Base-by-base conservation (phyloP, 805 yeast species). In the Nakazawaea molendinolei region DNA sequence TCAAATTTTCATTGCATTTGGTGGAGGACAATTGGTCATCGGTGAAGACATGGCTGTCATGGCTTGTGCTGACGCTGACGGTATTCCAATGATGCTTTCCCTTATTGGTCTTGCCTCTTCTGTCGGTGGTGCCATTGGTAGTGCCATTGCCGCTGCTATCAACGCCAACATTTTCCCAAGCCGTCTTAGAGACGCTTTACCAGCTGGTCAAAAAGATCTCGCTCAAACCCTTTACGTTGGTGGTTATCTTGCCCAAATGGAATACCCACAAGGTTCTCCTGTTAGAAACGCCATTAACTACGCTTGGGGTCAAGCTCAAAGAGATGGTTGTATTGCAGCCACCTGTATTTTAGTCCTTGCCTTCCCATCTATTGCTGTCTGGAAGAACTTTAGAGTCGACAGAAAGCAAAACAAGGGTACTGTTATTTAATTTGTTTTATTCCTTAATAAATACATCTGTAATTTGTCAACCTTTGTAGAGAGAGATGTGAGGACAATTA, bases 51-150 rank as follows among this genome's bases (percentile, higher is more conserved):
- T 60, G 50, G 60, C 62, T n/a, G 54, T 50, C 25, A 53, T 58
- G 54, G 49, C 59, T 21, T 57, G 67, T 14, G 68, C 65, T 21
- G 64, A 64, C 29, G 62, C 58, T 42, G 63, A 62, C 33, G 67
- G 62, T 47, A 52, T 62, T 38, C 63, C 70, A n/a, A 45, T 58
- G 41, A 57, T 58, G 38, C 58, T 66, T 31, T 52, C 67, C 0
- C 33, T 65, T 16, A 40, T 63, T 25, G 48, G 53, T 13, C 46
- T 65, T 32, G 56, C 55, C 51, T 45, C 58, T 5, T 43, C 51
- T 14, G 55, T 64, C 40, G 71, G 69, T 39, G 50, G 50, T 28
- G 60, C 67, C 14, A 53, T 65, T 32, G 71, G 69, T 22, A 36
- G 52, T 31, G 65, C 69, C 6, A 53, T 64, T 33, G 49, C 63